Evolutionary conservation across 2,329 filamentous ascomycete species (phyloP).

Genomic region (Orbilia ellipsospora): DNA sequence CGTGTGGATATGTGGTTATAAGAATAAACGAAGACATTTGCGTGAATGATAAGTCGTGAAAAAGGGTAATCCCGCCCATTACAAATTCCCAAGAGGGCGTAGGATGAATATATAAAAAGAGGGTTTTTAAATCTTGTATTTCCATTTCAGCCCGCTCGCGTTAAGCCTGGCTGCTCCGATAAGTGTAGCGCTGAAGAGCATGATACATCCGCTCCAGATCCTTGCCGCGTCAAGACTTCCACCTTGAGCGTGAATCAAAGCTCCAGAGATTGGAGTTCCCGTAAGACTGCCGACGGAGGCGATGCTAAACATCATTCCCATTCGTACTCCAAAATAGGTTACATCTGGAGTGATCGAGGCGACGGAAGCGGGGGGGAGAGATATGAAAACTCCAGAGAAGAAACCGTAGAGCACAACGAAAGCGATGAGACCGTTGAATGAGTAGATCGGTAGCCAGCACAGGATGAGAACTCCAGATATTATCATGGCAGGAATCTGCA

Average conservation of each 20-base stretch:
- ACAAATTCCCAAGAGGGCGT: not conserved
- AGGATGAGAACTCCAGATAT: conserved; percentile 64
- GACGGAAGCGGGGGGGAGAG: conserved; percentile 63
- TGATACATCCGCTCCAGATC: conserved; percentile 54
- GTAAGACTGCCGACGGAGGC: conserved; percentile 68
- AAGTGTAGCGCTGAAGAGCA: conserved; percentile 51
- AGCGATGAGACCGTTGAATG: conserved; percentile 60
- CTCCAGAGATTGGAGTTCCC: conserved; percentile 69
- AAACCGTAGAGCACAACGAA: conserved; percentile 65
- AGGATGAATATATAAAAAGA: not conserved
- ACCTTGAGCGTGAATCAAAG: conserved; percentile 63
- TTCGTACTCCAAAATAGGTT: conserved; percentile 52
- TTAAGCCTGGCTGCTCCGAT: conserved; percentile 48
- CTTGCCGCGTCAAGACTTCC: conserved; percentile 46
- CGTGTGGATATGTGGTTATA: not conserved
- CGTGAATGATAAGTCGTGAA: not conserved
- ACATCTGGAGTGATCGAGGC: conserved; percentile 57
- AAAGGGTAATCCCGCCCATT: not conserved
- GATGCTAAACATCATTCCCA: conserved; percentile 61
- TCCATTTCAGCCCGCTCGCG: conserved; percentile 46
- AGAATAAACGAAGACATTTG: too few species aligned
- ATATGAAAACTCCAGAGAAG: conserved; percentile 64
- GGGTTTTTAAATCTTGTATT: conserved; percentile 42
- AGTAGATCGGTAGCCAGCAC: conserved; percentile 64
- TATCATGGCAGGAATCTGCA: conserved; percentile 60